Conservation (phyloP, 2,329 filamentous ascomycete genomes). For the Blastomyces percursus region DNA sequence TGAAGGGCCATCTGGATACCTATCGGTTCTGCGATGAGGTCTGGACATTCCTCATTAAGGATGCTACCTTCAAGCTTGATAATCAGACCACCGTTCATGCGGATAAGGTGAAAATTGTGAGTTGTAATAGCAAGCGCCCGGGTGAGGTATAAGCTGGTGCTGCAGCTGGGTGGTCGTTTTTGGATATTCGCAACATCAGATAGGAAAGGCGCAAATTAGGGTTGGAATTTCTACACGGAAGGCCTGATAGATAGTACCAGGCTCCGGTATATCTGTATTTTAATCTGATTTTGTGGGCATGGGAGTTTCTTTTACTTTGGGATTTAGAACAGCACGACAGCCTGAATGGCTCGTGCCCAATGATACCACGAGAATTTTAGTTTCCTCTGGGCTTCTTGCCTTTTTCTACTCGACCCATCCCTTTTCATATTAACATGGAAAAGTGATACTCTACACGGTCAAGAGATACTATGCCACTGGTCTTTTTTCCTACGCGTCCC, state of each 20-base stretch:
- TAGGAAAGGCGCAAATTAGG: constrained; percentile 2
- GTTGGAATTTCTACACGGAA: not conserved
- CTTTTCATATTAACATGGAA: not conserved
- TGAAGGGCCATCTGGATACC: constrained; percentile 85
- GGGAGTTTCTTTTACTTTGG: not conserved
- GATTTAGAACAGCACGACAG: not conserved
- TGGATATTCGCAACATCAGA: not conserved
- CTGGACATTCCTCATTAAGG: constrained; percentile 98
- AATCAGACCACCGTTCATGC: constrained; percentile 63
- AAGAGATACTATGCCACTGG: not conserved
- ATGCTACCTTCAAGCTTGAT: constrained; percentile 97
- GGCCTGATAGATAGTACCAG: not conserved
- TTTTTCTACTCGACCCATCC: not conserved
- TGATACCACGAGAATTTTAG: not conserved
- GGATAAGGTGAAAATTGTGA: constrained; percentile 97
- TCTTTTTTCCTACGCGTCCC: no score
- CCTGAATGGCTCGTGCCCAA: not conserved
- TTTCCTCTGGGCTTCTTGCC: not conserved
- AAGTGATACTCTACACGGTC: no score
- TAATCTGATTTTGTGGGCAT: not conserved
- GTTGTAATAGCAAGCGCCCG: constrained; percentile 81
- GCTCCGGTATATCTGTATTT: not conserved
- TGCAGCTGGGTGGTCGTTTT: constrained; percentile 7
- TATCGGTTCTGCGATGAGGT: constrained; percentile 99
- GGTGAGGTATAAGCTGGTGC: constrained; percentile 38